Percentiles rank a stretch among this genome's conserved stretches.
Conservation (phyloP, 129 eudicot species). For the Artemisia tridentata region DNA sequence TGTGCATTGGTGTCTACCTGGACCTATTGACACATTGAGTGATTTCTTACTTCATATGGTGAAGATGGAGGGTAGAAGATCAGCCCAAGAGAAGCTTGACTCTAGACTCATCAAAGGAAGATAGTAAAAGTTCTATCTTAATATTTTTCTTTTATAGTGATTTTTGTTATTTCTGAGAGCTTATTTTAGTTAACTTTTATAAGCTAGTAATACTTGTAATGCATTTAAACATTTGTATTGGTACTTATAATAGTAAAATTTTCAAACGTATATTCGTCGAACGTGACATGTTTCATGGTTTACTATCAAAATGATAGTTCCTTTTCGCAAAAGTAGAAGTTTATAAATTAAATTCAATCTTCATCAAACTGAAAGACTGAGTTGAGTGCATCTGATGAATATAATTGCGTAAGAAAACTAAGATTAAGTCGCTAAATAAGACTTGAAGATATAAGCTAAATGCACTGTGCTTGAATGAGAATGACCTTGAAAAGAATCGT, state of each 20-base stretch:
- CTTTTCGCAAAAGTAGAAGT: neutral
- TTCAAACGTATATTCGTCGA: neutral
- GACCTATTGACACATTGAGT: constrained; percentile 61
- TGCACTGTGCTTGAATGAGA: no score
- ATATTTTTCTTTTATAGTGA: neutral
- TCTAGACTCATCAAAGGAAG: constrained; percentile 8
- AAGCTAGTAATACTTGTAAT: constrained; percentile 1
- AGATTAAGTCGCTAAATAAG: no score
- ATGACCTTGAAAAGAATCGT: no score
- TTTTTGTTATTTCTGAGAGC: neutral
- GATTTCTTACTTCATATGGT: constrained; percentile 62
- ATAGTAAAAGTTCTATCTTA: constrained; percentile 5
- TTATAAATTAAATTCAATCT: neutral
- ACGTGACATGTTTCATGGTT: neutral
- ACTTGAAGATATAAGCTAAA: no score
- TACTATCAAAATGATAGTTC: neutral
- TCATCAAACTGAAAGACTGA: no score
- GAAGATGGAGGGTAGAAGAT: constrained; percentile 39
- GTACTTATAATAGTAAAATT: neutral
- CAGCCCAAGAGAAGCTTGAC: constrained; percentile 20
- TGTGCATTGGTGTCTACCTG: constrained; percentile 68
- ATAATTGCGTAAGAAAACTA: no score
- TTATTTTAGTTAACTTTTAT: constrained; percentile 14
- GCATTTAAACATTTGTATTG: neutral
- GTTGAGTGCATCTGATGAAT: no score